A percentile compares a stretch with the other conserved stretches of the same genome.
phyloP scores from a whole-genome alignment of 1,284 basidiomycete genomes.

The Ganoderma lingzhi region DNA sequence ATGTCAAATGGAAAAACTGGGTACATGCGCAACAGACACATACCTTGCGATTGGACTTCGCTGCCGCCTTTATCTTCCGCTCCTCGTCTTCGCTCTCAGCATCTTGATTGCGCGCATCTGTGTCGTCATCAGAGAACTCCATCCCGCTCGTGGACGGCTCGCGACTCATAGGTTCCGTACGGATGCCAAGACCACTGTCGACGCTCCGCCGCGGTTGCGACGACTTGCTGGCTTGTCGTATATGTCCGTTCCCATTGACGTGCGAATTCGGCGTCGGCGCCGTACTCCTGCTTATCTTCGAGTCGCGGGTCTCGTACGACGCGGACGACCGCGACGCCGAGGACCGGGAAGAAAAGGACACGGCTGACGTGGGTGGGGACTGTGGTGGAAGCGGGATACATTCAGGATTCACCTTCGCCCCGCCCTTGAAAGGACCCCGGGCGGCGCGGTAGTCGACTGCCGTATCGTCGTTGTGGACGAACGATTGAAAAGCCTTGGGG shows the following conservation, averaged over 20 bases:
- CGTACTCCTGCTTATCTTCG: conserved; percentile 45
- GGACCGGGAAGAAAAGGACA: conserved; percentile 77
- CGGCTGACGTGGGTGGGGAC: conserved; percentile 72
- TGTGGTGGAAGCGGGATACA: conserved; percentile 65
- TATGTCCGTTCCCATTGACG: conserved; percentile 33
- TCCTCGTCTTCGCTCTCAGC: conserved; percentile 46
- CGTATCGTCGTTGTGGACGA: conserved; percentile 43
- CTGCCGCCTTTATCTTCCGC: conserved; percentile 66
- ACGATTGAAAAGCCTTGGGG: conserved; percentile 30
- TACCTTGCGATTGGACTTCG: conserved; percentile 84
- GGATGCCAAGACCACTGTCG: conserved; percentile 33
- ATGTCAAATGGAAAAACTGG: conserved; percentile 2
- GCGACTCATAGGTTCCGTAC: conserved; percentile 29
- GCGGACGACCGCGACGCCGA: conserved; percentile 63
- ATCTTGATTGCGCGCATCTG: conserved; percentile 34
- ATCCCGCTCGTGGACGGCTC: conserved; percentile 33
- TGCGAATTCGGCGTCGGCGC: conserved; percentile 43
- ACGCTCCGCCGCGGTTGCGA: conserved; percentile 32
- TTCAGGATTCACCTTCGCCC: conserved; percentile 57
- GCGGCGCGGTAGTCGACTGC: conserved; percentile 35
- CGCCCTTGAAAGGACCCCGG: conserved; percentile 27
- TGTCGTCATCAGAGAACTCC: conserved; percentile 34
- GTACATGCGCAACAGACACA: conserved; percentile 23
- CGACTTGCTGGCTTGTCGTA: conserved; percentile 25
- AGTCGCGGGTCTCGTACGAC: conserved; percentile 46